These are phyloP conservation scores for Sordariomycetes sp. DNA, from an alignment of 2,329 filamentous ascomycete genomes.

Conservation along the genomic window DNA sequence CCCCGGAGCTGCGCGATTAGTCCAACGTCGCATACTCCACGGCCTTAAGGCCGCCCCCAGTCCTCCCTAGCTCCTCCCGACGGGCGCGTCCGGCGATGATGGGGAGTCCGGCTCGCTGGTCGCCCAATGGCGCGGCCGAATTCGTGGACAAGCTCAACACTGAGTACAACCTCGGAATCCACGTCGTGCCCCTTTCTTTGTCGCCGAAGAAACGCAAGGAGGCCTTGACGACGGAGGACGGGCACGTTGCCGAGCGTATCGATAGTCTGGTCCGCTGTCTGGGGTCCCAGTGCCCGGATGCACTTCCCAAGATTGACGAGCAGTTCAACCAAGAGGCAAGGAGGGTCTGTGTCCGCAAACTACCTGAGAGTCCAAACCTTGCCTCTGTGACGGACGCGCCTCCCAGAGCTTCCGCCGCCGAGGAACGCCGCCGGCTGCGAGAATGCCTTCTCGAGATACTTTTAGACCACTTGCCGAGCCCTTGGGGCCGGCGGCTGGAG, in stretches of 20 bases:
- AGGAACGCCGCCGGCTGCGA: conserved; percentile 13
- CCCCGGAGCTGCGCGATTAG: neutral
- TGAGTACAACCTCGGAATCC: neutral
- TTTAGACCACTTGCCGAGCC: neutral
- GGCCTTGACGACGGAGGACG: neutral
- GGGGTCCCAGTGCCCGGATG: conserved; percentile 9
- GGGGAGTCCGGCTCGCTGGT: neutral
- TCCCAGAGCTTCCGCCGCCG: conserved; percentile 9
- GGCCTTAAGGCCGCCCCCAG: neutral
- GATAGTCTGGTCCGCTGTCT: conserved; percentile 11
- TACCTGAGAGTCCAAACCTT: conserved; percentile 10
- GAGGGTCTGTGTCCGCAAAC: conserved; percentile 6
- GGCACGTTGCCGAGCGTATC: conserved; percentile 7
- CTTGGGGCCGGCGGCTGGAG: neutral
- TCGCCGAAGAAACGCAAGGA: neutral
- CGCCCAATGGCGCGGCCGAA: neutral
- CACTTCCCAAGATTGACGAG: conserved; percentile 10
- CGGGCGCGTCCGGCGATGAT: neutral
- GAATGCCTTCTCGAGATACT: conserved; percentile 11
- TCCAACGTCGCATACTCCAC: neutral
- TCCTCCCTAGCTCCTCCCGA: neutral
- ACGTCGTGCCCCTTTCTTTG: neutral
- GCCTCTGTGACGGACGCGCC: conserved; percentile 10
- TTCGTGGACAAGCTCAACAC: neutral
- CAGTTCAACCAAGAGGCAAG: conserved; percentile 9